Evolutionary conservation across 306 rosid species (phyloP).

Genomic region (Delonix regia): DNA sequence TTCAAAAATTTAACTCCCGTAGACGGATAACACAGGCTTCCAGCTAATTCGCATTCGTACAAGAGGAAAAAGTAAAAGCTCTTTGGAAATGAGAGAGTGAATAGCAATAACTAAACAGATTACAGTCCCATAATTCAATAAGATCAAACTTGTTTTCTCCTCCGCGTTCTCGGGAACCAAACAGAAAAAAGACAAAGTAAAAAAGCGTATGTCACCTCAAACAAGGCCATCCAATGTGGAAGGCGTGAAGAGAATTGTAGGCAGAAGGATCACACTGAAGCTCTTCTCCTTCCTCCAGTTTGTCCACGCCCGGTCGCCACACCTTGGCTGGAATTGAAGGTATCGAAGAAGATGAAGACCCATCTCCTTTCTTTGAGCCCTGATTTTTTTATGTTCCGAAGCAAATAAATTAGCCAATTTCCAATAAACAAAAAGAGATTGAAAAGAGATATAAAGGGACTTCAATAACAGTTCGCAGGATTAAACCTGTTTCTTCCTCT

Average conservation of each 20-base stretch:
- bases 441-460: not conserved
- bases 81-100: not conserved
- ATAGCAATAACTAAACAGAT: not conserved
- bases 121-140: not conserved
- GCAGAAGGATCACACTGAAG: slow-evolving; percentile 95
- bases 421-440: not conserved
- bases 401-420: not conserved
- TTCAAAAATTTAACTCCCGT: not conserved
- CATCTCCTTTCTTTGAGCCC: slow-evolving; percentile 66
- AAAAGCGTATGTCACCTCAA: slow-evolving; percentile 55
- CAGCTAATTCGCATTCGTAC: not conserved
- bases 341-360: slow-evolving; percentile 56
- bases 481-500: slow-evolving; percentile 76
- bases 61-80: not conserved
- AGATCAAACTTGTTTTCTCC: not conserved
- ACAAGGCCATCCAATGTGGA: slow-evolving; percentile 92
- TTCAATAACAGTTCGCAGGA: not conserved
- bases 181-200: not conserved
- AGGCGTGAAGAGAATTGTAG: slow-evolving; percentile 88
- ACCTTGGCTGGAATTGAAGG: slow-evolving; percentile 77
- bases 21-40: not conserved
- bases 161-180: not conserved
- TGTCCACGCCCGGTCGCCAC: slow-evolving; percentile 97
- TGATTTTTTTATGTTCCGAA: slow-evolving; percentile 16
- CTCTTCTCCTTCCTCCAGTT: slow-evolving; percentile 95